Percentiles rank a stretch among this genome's conserved stretches.
phyloP scores from a whole-genome alignment of 768 basidiomycete species.

The Collybiopsis luxurians region DNA sequence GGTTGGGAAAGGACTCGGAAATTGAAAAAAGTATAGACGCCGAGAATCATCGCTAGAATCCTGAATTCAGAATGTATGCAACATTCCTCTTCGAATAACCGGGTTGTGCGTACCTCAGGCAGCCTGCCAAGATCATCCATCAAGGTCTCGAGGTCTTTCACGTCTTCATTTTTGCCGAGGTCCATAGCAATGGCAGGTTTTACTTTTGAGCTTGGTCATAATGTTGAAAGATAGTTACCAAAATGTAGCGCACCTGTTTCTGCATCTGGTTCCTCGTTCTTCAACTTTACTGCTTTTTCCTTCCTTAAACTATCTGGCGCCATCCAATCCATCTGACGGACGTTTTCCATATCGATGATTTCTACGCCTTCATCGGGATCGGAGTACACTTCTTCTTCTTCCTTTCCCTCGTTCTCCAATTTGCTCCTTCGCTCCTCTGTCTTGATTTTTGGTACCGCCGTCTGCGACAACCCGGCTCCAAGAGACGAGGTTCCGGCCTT shows the following conservation, averaged over 20 bases:
- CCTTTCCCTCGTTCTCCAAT: constrained; percentile 30
- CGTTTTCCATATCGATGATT: constrained; percentile 80
- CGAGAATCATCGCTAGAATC: constrained; percentile 27
- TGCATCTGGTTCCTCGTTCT: constrained; percentile 41
- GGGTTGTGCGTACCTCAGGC: constrained; percentile 21
- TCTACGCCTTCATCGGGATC: constrained; percentile 88
- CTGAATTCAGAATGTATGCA: neutral
- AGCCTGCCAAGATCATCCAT: constrained; percentile 61
- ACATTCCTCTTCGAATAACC: neutral
- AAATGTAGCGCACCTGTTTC: constrained; percentile 2
- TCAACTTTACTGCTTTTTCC: constrained; percentile 40
- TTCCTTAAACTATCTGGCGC: constrained; percentile 73
- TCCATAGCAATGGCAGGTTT: constrained; percentile 61
- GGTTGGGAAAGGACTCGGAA: constrained; percentile 80
- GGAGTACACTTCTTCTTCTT: constrained; percentile 73
- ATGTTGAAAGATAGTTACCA: neutral
- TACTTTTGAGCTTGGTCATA: constrained; percentile 25
- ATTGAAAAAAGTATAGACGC: constrained; percentile 85
- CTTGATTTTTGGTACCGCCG: constrained; percentile 49
- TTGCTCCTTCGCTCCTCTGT: constrained; percentile 29
- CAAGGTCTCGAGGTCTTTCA: constrained; percentile 76
- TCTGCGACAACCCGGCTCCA: constrained; percentile 49
- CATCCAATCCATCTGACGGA: constrained; percentile 83
- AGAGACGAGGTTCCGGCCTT: constrained; percentile 38
- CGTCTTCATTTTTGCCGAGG: constrained; percentile 74